Percentiles rank a stretch among this genome's conserved stretches.
phyloP scores from a whole-genome alignment of 2,329 filamentous ascomycete genomes.

The Fusarium falciforme region DNA sequence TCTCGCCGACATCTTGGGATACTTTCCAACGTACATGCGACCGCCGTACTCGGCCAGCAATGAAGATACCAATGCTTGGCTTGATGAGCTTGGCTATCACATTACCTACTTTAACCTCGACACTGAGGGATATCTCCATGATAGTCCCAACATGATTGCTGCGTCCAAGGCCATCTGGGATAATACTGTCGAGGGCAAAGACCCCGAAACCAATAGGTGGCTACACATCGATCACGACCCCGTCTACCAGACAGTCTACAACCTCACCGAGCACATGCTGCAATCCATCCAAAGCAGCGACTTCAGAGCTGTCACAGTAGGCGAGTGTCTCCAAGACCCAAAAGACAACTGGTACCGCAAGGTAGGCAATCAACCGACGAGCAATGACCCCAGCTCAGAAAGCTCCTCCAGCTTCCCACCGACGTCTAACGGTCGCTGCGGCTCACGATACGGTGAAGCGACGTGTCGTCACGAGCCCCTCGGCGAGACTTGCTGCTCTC shows the following conservation, averaged over 20 bases:
- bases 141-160: conserved; percentile 59
- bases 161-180: conserved; percentile 56
- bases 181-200: conserved; percentile 49
- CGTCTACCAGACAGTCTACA: conserved; percentile 57
- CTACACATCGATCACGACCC: conserved; percentile 67
- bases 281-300: conserved; percentile 54
- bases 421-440: conserved; percentile 40
- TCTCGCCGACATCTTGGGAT: conserved; percentile 53
- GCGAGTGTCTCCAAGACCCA: conserved; percentile 65
- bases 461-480: conserved; percentile 33
- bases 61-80: conserved; percentile 50
- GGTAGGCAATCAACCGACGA: conserved; percentile 25
- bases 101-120: conserved; percentile 70
- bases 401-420: conserved; percentile 31
- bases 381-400: conserved; percentile 8
- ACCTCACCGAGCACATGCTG: conserved; percentile 58
- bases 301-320: conserved; percentile 59
- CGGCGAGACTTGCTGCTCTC: conserved; percentile 39
- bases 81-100: conserved; percentile 64
- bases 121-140: conserved; percentile 69
- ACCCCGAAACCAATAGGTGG: conserved; percentile 49
- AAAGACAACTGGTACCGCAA: conserved; percentile 63
- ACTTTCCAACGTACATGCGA: conserved; percentile 58
- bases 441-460: conserved; percentile 31
- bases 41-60: conserved; percentile 61